Evolutionary conservation across 495 filamentous ascomycete genomes (phyloP), one percentile per base, ranked within the genome.

Genomic region (Tuber magnatum): DNA sequence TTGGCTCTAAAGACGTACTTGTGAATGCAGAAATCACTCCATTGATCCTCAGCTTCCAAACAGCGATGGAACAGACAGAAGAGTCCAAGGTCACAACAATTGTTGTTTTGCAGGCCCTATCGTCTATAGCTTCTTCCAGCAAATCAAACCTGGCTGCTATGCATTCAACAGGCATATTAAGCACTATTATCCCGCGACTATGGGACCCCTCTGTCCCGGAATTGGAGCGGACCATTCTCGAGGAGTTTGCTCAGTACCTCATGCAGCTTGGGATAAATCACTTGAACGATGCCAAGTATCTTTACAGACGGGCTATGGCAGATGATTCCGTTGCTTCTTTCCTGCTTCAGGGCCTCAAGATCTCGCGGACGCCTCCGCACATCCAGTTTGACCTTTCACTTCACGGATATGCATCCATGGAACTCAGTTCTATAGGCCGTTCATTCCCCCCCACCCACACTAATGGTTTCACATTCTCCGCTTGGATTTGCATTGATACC

Each of bases 341-440:
- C 77, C 90, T 97, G 48, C 85, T 94, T 28, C 85, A 88, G 75
- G 89, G 90, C 73, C 88, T 96, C 73, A 88, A 90, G 80, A 85
- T 86, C 70, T 93, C 94, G 70, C 89, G 90, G 74, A 87, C 88
- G 32, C 93, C 95, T 43, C 88, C 94, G 5, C 93, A 92, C 79
- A 91, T 99, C 80, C 93, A 97, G 80, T 98, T 99, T 84, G 95
- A 99, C 85, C 86, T 98, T 71, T 95, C 93, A 6, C 84, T 92
- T 38, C 87, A 95, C 84, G 95, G 95, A 9, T 96, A 90, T 83
- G 90, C 91, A 20, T 97, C 95, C 0, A 87, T 97, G 79, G 95
- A 98, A 80, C 86, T 97, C 40, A 89, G 93, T 28, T 93, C 89
- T 20, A 84, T 98, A 68, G 92, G 92, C 18, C 89, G 92, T 40